Evolutionary conservation across 1,139 yeast species (phyloP).

Genomic region (Diutina pseudorugosa): DNA sequence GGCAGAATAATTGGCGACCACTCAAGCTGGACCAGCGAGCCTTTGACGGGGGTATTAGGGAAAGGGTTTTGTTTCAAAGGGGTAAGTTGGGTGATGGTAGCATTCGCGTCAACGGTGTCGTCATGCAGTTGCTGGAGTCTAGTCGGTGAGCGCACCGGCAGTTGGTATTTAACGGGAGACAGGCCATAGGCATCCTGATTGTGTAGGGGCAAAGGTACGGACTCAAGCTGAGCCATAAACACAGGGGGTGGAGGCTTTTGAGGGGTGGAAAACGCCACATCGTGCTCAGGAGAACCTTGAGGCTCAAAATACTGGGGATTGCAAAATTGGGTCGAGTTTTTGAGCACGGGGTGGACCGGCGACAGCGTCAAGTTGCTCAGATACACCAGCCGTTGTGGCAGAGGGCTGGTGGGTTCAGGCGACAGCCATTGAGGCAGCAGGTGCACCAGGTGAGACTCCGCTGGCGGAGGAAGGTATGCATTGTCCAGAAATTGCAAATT

Average conservation of each 20-base stretch:
- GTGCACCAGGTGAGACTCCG: background rate
- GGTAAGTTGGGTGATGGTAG: slow-evolving; percentile 29
- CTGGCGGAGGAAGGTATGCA: slow-evolving; percentile 1
- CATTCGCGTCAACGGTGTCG: slow-evolving; percentile 29
- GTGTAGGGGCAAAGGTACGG: background rate
- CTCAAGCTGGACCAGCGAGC: slow-evolving; percentile 24
- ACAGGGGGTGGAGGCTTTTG: background rate
- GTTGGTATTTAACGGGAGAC: slow-evolving; percentile 18
- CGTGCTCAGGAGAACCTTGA: slow-evolving; percentile 9
- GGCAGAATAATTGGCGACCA: slow-evolving; percentile 49
- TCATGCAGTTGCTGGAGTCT: slow-evolving; percentile 8
- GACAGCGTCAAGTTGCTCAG: background rate
- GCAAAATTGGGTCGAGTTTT: slow-evolving; percentile 14
- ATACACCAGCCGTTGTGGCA: slow-evolving; percentile 7
- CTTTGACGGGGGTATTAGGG: slow-evolving; percentile 26
- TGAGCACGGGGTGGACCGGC: slow-evolving; percentile 1
- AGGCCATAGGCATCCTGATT: background rate
- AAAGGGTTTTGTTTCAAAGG: slow-evolving; percentile 22
- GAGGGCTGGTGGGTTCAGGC: slow-evolving; percentile 31
- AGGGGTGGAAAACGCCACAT: slow-evolving; percentile 5
- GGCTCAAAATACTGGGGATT: slow-evolving; percentile 29
- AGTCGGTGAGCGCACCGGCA: slow-evolving; percentile 13
- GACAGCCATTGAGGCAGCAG: slow-evolving; percentile 9
- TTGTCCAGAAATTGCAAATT: slow-evolving; percentile 1
- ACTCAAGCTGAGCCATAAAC: slow-evolving; percentile 6